phyloP scores from a whole-genome alignment of 257 asterid genomes.

The Fraxinus quadrangulata region DNA sequence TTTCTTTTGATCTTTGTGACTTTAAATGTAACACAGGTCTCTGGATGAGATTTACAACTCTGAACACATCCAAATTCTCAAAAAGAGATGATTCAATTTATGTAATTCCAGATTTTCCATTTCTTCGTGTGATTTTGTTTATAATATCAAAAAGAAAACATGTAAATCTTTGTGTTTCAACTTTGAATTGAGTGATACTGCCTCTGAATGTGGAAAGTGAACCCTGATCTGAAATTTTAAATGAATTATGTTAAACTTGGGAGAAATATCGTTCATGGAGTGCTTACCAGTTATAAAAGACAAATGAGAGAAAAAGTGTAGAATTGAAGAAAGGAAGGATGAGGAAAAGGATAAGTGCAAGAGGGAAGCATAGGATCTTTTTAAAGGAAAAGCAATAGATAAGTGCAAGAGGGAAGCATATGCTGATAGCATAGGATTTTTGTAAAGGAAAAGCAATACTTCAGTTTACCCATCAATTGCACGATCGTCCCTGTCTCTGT shows the following conservation, averaged over 20 bases:
- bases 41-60: not conserved
- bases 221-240: not conserved
- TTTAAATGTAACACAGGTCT: not conserved
- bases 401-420: constrained; percentile 4
- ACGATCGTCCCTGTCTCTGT: not conserved
- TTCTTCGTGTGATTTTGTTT: not conserved
- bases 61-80: not conserved
- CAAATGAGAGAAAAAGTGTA: not conserved
- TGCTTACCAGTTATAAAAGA: not conserved
- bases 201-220: not conserved
- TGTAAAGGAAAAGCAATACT: not conserved
- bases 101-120: not conserved
- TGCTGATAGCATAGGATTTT: not conserved
- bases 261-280: not conserved
- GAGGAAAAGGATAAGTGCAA: constrained; percentile 2
- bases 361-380: constrained; percentile 1
- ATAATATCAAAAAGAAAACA: not conserved
- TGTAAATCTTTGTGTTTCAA: not conserved
- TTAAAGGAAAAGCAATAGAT: not conserved
- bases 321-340: not conserved
- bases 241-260: not conserved
- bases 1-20: constrained; percentile 4
- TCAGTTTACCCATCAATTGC: not conserved
- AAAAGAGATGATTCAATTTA: not conserved
- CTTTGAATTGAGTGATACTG: constrained; percentile 1